Base-by-base conservation (phyloP, 179 eudicot genomes). In the Gypsophila paniculata region DNA sequence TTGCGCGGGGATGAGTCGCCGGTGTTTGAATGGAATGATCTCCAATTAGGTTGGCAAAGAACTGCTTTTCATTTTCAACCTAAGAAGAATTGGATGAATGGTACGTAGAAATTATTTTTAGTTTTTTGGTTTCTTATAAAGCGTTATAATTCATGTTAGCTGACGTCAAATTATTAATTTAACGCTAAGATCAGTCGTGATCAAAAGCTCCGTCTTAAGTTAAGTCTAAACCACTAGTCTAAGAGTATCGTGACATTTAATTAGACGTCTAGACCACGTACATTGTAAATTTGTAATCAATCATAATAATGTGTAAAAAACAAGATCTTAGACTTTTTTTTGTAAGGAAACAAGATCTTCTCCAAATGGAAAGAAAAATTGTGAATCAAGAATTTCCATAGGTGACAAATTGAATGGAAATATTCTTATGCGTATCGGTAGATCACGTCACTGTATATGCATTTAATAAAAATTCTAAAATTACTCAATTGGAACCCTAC, bases 41-140 rank as follows among this genome's bases (percentile, higher is more conserved):
- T 71, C 2, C 82, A 79, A 72, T 68, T 88, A 71, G 61, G 61
- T 71, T 88, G 91, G 92, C 89, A 88, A 29, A 78, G 83, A 29
- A 84, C 88, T 74, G 68, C 84, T 15, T 88, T 77, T 54, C 92
- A 88, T 71, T 86, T 88, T 70, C 88, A 86, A 25, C 88, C 91
- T 4, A 32, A 69, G 17, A 71, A 81, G 60, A 88, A 88, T 66
- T 88, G 91, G 89, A 84, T 88, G 86, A 88, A 88, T 53, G 91
- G 91, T 87, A 75, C n/a, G n/a, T n/a, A n/a, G n/a, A 26, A 26
- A 36, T 8, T 34, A 67, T 19, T n/a, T 36, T 53, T 6, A 23
- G 39, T 19, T 21, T 0, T 62, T 38, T 12, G 26, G 52, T 10
- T 38, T 2, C n/a, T n/a, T n/a, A n/a, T n/a, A n/a, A n/a, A n/a